Evolutionary conservation across 768 basidiomycete genomes (phyloP).

Genomic region (Pulveroboletus frians): DNA sequence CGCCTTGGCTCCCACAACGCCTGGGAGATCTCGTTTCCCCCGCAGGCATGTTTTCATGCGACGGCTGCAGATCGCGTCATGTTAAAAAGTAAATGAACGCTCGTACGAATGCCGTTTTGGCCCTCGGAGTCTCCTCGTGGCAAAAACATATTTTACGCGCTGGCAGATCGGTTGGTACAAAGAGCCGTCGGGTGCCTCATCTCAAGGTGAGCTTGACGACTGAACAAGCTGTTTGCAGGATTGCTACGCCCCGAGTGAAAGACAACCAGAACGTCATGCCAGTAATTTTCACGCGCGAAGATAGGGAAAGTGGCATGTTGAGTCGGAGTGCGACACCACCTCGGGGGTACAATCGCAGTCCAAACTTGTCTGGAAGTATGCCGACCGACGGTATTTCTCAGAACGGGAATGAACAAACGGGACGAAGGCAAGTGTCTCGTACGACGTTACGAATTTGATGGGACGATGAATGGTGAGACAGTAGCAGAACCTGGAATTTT

Average conservation of each 20-base stretch:
- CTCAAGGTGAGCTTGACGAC: not conserved
- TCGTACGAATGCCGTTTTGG: no score
- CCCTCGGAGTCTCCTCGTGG: no score
- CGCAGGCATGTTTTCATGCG: no score
- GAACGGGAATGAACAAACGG: slow-evolving; percentile 27
- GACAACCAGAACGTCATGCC: slow-evolving; percentile 52
- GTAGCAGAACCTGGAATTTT: slow-evolving; percentile 1
- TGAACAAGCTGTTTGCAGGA: not conserved
- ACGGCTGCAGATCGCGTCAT: no score
- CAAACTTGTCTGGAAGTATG: slow-evolving; percentile 47
- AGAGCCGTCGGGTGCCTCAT: not conserved
- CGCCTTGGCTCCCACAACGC: no score
- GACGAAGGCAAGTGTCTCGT: slow-evolving; percentile 61
- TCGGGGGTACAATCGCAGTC: slow-evolving; percentile 53
- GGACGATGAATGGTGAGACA: slow-evolving; percentile 15
- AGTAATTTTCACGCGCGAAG: slow-evolving; percentile 84
- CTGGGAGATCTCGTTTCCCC: no score
- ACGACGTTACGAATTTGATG: slow-evolving; percentile 36
- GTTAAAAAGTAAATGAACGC: no score
- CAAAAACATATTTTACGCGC: no score
- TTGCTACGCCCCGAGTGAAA: no score
- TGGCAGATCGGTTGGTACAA: no score
- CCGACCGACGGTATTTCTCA: slow-evolving; percentile 31
- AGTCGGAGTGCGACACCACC: slow-evolving; percentile 60
- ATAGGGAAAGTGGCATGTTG: slow-evolving; percentile 51